Percentiles rank a stretch among this genome's conserved stretches.
Evolutionary conservation across 495 filamentous ascomycete species (phyloP).

Genomic region (Endocarpon pusillum): DNA sequence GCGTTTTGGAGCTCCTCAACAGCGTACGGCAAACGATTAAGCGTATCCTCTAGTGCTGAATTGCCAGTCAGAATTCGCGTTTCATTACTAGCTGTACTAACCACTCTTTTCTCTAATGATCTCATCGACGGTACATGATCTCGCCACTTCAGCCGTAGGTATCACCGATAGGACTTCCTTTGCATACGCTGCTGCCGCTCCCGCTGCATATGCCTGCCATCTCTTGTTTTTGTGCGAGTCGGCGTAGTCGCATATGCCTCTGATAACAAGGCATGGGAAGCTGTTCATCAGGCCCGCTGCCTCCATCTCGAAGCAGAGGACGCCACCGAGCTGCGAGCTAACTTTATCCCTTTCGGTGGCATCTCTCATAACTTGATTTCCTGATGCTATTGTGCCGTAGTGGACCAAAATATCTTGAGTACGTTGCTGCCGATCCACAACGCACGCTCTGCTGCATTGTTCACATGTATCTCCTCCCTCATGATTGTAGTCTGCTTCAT

Average conservation of each 20-base stretch:
- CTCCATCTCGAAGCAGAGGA: conserved; percentile 8
- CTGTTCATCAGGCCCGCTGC: conserved; percentile 15
- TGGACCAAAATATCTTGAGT: conserved; percentile 5
- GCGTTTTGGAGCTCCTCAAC: too few relatives aligned
- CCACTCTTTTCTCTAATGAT: too few relatives aligned
- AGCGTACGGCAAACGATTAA: too few relatives aligned
- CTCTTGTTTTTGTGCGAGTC: not conserved
- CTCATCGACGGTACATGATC: not conserved
- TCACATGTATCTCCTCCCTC: not conserved
- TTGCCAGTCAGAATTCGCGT: too few relatives aligned
- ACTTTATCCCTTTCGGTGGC: conserved; percentile 4
- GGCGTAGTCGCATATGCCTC: conserved; percentile 9
- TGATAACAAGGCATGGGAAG: conserved; percentile 9
- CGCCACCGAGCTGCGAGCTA: not conserved
- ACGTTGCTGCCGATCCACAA: conserved; percentile 3
- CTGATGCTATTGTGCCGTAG: conserved; percentile 18
- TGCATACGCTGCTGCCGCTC: not conserved
- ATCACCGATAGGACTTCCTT: not conserved
- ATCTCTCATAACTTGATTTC: conserved; percentile 13
- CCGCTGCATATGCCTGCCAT: not conserved
- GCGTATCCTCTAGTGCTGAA: too few relatives aligned
- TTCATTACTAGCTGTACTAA: too few relatives aligned
- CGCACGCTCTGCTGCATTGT: conserved; percentile 1
- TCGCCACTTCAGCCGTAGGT: not conserved
- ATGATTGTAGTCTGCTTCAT: conserved; percentile 7